Percentiles rank a stretch among this genome's conserved stretches.
Evolutionary conservation across 2,329 filamentous ascomycete genomes (phyloP).

Genomic region (Verticillium longisporum): DNA sequence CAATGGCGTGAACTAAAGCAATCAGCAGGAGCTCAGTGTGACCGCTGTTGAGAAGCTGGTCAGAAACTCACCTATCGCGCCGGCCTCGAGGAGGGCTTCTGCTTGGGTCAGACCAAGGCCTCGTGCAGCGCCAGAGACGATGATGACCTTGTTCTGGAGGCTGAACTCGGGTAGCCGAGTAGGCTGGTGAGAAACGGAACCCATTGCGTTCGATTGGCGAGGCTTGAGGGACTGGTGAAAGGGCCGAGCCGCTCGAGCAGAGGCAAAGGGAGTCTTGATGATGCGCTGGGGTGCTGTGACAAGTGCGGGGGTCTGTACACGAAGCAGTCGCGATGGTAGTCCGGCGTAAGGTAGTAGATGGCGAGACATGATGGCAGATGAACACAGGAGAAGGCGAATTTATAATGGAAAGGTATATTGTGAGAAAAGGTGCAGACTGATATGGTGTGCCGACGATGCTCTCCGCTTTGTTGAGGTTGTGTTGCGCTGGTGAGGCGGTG

Average conservation of each 20-base stretch:
- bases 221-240: background rate
- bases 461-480: background rate
- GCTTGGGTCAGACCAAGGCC: conserved; percentile 73
- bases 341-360: background rate
- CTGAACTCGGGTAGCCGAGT: conserved; percentile 63
- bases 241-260: background rate
- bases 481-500: background rate
- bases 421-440: background rate
- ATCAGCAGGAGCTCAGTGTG: background rate
- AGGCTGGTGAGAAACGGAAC: background rate
- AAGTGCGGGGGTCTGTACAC: background rate
- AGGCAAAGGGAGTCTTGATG: background rate
- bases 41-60: background rate
- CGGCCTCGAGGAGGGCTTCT: conserved; percentile 73
- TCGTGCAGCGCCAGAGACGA: conserved; percentile 71
- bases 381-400: background rate
- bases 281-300: background rate
- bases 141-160: conserved; percentile 64
- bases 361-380: conserved; percentile 1
- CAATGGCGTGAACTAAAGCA: conserved; percentile 54
- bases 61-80: conserved; percentile 44
- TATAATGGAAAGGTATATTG: background rate
- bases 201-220: background rate
- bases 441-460: background rate
- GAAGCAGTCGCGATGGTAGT: background rate